Evolutionary conservation across 805 yeast species (phyloP), one percentile per base, ranked within the genome.

Genomic region (Lipomyces kockii): DNA sequence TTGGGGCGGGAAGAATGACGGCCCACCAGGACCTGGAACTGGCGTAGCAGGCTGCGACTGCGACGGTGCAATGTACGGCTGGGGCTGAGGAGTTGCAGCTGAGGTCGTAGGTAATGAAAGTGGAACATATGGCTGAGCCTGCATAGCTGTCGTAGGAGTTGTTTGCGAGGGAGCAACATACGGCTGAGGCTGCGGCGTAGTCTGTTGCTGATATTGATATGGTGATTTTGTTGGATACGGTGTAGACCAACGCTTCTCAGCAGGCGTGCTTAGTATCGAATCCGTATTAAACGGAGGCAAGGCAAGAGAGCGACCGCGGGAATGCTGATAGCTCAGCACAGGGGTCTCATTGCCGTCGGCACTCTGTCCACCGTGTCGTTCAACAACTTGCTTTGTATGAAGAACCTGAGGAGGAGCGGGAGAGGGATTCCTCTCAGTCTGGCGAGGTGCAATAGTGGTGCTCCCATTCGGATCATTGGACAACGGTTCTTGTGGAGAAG

Each of bases 41-140:
- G 22, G 22, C 22, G 49, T 43, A n/a, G 49, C 3, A 43, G 56
- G 20, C n/a, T 53, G 29, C 3, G 39, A 11, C n/a, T 53, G 29
- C 3, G 39, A 11, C 58, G 59, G 59, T n/a, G 59, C 25, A 32
- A 56, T 17, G 20, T 56, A 56, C 11, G 59, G 14, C 43, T 56
- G 59, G 8, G 43, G 29, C 22, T 29, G 37, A 12, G 39, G 43
- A 12, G 34, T 9, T 27, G 59, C 25, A 11, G 29, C 34, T 29
- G 55, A 3, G 27, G 32, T 20, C 14, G 55, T 14, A 25, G 34
- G 59, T 32, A 20, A n/a, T 32, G 39, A 11, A 14, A 34, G 59
- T n/a, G 59, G 43, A 32, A 56, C 20, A 32, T 56, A 29, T 56
- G 20, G 34, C 27, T 56, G 37, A 11, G 34, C 11, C 20, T 43